Base-by-base conservation (phyloP, 768 basidiomycete species). In the Phallus indusiatus region DNA sequence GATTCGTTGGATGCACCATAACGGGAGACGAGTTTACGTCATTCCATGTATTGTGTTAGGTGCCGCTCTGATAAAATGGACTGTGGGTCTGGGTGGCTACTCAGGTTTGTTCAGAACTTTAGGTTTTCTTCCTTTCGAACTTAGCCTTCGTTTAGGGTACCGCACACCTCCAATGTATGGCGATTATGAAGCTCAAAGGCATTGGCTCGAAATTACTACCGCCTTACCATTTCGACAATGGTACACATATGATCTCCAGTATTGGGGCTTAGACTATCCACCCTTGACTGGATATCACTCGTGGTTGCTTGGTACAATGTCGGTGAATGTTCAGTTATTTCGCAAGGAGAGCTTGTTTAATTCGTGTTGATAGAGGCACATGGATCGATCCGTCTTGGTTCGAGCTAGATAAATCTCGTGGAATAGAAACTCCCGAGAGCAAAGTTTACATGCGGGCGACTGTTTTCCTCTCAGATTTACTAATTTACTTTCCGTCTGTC, bases 241-340 rank as follows among this genome's bases (percentile, higher is more conserved):
- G 94, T 97, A 97, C 70, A 83, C 73, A 1, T 90, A 93, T 69
- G 90, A 95, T 66, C 76, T 90, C 33, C 81, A 81, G 36, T 95
- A 95, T 67, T 97, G 94, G 94, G 91, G 91, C 0, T 76, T 97
- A 54, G 94, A 97, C 71, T 97, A 97, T 73, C 94, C 94, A 3
- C 94, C 94, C 2, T 66, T 96, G 62, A 96, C 94, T 2, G 94
- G 91, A 2, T 95, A 94, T 66, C 76, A 85, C 33, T 92, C 90
- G 16, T 94, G 87, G 86, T 34, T 89, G 53, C 92, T 86, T 68
- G 90, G 90, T 7, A 69, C 78, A 51, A 69, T 90, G 90, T 91
- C 63, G 62, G 87, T 14, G 37, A 28, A 21, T 20, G 5, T 17
- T 48, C 9, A 28, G n/a, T 33, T 21, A 37, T 34, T 7, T 53